Percentiles rank a stretch among this genome's conserved stretches.
Evolutionary conservation across 495 filamentous ascomycete species (phyloP).

Genomic region (Penicillium pancosmium): DNA sequence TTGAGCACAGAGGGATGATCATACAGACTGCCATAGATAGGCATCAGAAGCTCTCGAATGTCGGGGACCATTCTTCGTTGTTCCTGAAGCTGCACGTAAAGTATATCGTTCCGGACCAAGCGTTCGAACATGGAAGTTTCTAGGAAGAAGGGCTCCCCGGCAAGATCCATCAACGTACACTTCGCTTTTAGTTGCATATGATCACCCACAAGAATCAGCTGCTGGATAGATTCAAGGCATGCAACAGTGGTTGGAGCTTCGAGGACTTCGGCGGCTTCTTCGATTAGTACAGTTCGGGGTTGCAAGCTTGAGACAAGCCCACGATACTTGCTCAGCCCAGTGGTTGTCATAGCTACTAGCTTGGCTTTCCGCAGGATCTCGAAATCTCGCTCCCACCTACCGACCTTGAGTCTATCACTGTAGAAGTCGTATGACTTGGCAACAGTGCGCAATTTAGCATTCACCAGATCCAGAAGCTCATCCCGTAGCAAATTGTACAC

Average conservation of each 20-base stretch:
- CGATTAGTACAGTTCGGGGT: constrained; percentile 69
- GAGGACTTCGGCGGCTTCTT: constrained; percentile 76
- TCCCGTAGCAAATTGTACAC: constrained; percentile 61
- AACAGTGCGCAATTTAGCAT: constrained; percentile 43
- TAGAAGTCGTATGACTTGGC: constrained; percentile 44
- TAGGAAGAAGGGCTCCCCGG: constrained; percentile 59
- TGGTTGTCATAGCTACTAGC: constrained; percentile 74
- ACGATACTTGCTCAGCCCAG: constrained; percentile 88
- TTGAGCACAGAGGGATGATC: constrained; percentile 71
- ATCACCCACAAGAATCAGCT: constrained; percentile 76
- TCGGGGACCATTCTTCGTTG: constrained; percentile 78
- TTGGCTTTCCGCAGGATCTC: constrained; percentile 54
- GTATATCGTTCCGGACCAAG: constrained; percentile 68
- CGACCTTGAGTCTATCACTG: constrained; percentile 48
- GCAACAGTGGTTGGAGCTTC: constrained; percentile 67
- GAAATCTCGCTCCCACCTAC: constrained; percentile 59
- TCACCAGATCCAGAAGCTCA: constrained; percentile 45
- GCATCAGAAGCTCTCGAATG: constrained; percentile 61
- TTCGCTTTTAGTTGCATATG: constrained; percentile 72
- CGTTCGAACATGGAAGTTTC: constrained; percentile 78
- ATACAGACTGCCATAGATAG: constrained; percentile 66
- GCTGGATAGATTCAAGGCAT: constrained; percentile 68
- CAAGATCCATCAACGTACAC: constrained; percentile 57
- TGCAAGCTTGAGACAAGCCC: constrained; percentile 68
- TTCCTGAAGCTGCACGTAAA: constrained; percentile 58